phyloP scores from a whole-genome alignment of 169 alveolate species.

The Plasmodium chabaudi region DNA sequence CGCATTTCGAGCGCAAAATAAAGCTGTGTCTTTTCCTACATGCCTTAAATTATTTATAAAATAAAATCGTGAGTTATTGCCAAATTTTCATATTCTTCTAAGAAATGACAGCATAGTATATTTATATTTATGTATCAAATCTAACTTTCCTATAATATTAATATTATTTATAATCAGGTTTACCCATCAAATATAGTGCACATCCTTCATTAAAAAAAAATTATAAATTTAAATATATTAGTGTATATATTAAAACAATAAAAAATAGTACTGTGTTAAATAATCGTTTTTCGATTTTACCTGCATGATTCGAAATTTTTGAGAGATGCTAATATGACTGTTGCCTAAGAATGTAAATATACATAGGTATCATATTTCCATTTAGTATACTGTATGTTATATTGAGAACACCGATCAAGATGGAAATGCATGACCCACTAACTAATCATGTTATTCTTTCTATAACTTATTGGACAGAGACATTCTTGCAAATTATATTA shows the following conservation, averaged over 20 bases:
- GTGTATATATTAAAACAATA: not conserved
- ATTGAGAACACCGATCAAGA: too few relatives aligned
- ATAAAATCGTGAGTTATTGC: not conserved
- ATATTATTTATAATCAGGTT: not conserved
- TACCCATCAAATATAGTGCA: slow-evolving; percentile 74
- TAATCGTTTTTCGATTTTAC: slow-evolving; percentile 5
- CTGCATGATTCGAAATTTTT: slow-evolving; percentile 70
- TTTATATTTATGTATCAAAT: not conserved
- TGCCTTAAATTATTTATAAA: slow-evolving; percentile 19
- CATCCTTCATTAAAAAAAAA: slow-evolving; percentile 39
- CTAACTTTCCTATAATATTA: too few relatives aligned
- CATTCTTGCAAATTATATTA: too few relatives aligned
- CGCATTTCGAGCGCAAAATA: slow-evolving; percentile 66
- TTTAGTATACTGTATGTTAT: too few relatives aligned
- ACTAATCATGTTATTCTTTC: too few relatives aligned
- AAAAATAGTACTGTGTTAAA: not conserved
- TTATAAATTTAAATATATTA: not conserved
- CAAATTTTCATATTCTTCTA: not conserved
- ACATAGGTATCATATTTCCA: not conserved
- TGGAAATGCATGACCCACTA: too few relatives aligned
- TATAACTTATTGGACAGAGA: too few relatives aligned
- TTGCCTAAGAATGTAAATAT: slow-evolving; percentile 21
- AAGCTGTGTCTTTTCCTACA: slow-evolving; percentile 75
- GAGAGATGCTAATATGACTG: slow-evolving; percentile 71
- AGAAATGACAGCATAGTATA: not conserved